Percentiles rank a stretch among this genome's conserved stretches.
Conservation (phyloP, 495 filamentous ascomycete species). For the Staphylotrichum tortipilum region DNA sequence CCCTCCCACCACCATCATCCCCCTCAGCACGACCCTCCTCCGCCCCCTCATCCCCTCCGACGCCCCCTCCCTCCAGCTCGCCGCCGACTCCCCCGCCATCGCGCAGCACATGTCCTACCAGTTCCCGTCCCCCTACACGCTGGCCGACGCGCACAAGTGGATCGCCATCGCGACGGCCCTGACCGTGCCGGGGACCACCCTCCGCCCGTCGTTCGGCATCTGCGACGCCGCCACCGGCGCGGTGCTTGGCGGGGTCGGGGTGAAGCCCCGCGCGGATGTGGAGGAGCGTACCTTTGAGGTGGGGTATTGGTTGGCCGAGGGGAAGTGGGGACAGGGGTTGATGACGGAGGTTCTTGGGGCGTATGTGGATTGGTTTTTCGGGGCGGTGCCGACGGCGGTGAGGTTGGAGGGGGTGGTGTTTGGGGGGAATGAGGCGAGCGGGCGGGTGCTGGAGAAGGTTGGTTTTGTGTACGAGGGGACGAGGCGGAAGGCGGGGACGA, state of each 20-base stretch:
- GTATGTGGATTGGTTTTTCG: slow-evolving; percentile 30
- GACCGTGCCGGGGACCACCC: neutral
- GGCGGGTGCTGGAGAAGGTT: slow-evolving; percentile 25
- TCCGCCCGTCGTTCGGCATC: slow-evolving; percentile 25
- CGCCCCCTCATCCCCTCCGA: slow-evolving; percentile 26
- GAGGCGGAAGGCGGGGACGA: slow-evolving; percentile 27
- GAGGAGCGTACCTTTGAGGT: slow-evolving; percentile 29
- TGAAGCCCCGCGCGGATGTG: slow-evolving; percentile 18
- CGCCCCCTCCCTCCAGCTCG: slow-evolving; percentile 14
- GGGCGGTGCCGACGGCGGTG: slow-evolving; percentile 18
- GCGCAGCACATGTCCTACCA: slow-evolving; percentile 26
- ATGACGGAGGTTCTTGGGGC: slow-evolving; percentile 20
- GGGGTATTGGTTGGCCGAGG: slow-evolving; percentile 32
- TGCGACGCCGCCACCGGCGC: slow-evolving; percentile 18
- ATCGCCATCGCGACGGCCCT: slow-evolving; percentile 5
- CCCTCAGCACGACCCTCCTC: slow-evolving; percentile 14
- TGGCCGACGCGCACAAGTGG: slow-evolving; percentile 23
- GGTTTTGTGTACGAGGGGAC: slow-evolving; percentile 34
- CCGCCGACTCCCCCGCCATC: slow-evolving; percentile 25
- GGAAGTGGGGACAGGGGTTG: slow-evolving; percentile 32
- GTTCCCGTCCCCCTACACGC: slow-evolving; percentile 33
- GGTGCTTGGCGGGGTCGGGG: slow-evolving; percentile 26
- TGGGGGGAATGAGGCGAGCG: slow-evolving; percentile 26
- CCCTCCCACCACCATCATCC: slow-evolving; percentile 11
- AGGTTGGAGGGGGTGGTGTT: slow-evolving; percentile 30